A percentile compares a stretch with the other conserved stretches of the same genome.
Evolutionary conservation across 2,329 filamentous ascomycete genomes (phyloP).

Genomic region (Phoma sp.): DNA sequence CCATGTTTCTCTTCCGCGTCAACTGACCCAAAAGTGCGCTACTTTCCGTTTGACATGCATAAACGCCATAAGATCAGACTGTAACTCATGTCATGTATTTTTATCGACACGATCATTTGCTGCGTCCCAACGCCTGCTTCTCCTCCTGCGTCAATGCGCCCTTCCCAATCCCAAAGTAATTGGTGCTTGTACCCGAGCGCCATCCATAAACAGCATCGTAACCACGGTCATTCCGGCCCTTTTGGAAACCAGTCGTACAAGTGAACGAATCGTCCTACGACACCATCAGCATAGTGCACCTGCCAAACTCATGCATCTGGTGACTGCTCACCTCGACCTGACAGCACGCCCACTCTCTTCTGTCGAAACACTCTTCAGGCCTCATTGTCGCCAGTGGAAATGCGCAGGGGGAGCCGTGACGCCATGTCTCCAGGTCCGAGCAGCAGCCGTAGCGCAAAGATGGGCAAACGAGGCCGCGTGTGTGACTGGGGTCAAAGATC

Average conservation of each 20-base stretch:
- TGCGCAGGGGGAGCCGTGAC: background rate
- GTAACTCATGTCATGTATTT: background rate
- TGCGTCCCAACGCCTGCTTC: background rate
- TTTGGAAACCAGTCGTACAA: background rate
- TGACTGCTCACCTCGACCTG: background rate
- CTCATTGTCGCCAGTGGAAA: background rate
- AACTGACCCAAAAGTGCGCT: too few species aligned
- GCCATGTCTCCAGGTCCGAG: conserved; percentile 1
- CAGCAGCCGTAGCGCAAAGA: conserved; percentile 2
- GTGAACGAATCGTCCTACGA: background rate
- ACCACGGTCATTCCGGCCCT: background rate
- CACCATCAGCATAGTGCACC: background rate
- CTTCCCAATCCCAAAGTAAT: conserved; percentile 1
- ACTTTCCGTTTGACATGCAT: too few species aligned
- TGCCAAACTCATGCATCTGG: too few species aligned
- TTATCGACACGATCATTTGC: background rate
- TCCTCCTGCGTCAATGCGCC: background rate
- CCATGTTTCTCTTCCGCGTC: too few species aligned
- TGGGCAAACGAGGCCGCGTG: conserved; percentile 4
- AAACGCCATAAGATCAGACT: too few species aligned
- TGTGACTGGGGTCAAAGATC: background rate
- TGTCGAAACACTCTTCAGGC: background rate
- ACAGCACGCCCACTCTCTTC: conserved; percentile 3
- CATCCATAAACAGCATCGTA: background rate
- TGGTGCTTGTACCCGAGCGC: conserved; percentile 2